phyloP scores from a whole-genome alignment of 768 basidiomycete species.

The Pulveroboletus sp. region DNA sequence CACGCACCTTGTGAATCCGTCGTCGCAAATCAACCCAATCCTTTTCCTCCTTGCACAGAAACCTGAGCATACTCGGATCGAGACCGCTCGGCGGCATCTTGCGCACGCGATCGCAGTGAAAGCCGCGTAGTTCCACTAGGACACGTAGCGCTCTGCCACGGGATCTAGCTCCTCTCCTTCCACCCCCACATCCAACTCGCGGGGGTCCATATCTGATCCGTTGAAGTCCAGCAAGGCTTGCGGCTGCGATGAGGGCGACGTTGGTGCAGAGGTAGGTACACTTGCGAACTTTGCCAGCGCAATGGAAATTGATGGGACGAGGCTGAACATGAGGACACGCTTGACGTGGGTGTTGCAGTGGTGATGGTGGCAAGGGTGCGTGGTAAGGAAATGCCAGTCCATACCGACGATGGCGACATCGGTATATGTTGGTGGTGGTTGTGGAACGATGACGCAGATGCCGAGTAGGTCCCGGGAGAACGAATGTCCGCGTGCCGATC shows the following conservation, averaged over 20 bases:
- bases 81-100: slow-evolving; percentile 91
- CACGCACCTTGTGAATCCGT: slow-evolving; percentile 72
- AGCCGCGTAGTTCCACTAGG: slow-evolving; percentile 84
- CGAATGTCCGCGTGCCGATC: slow-evolving; percentile 24
- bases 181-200: slow-evolving; percentile 33
- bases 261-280: slow-evolving; percentile 17
- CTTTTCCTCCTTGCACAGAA: slow-evolving; percentile 74
- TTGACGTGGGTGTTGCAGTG: slow-evolving; percentile 53
- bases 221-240: no score
- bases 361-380: slow-evolving; percentile 59
- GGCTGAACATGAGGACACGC: slow-evolving; percentile 26
- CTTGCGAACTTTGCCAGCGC: slow-evolving; percentile 30
- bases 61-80: slow-evolving; percentile 98
- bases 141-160: slow-evolving; percentile 61
- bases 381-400: slow-evolving; percentile 57
- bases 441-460: no score
- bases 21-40: slow-evolving; percentile 84
- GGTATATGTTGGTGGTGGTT: slow-evolving; percentile 37
- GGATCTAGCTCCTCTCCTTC: slow-evolving; percentile 38
- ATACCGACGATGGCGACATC: slow-evolving; percentile 50
- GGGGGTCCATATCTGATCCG: slow-evolving; percentile 34
- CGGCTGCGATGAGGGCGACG: no score
- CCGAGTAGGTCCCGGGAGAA: slow-evolving; percentile 22
- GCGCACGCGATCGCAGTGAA: slow-evolving; percentile 94
- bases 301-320: slow-evolving; percentile 32